Evolutionary conservation across 352 stramenopile species (phyloP), one percentile per base, ranked within the genome.

Genomic region (Globisporangium paddicum): DNA sequence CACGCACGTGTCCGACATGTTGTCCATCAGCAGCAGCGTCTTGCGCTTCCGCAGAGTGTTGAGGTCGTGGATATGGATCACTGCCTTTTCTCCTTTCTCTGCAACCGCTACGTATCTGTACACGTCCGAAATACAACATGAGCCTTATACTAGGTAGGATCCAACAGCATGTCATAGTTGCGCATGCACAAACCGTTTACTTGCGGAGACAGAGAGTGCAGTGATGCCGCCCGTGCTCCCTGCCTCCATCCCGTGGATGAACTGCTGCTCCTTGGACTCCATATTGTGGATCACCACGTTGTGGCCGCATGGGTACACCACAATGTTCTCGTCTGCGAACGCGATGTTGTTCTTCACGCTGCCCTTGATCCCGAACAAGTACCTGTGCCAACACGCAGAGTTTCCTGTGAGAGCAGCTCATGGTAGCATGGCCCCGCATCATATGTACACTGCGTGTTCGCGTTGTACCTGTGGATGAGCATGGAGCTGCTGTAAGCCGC

Each of bases 41-140:
- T 97, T 97, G 13, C 87, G 81, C 11, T 81, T 75, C 13, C 89
- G 84, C 21, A 97, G 58, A 7, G 86, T 96, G 32, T 77, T 80
- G 35, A 93, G 71, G 64, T 98, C 93, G 70, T 97, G 93, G 54
- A 98, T 92, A 60, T 92, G 90, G 23, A 98, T 74, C 1, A 95
- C 73, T 1, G 78, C 83, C 41, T 77, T 79, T 35, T 96, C 86
- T 11, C 71, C 72, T 34, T 83, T 81, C 66, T 98, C 94, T 0
- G 89, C 91, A 14, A 98, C 81, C 8, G 90, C 92, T 10, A 98
- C 75, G 41, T 94, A 91, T 49, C 75, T 78, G 21, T n/a, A n/a
- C n/a, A 26, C 19, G 16, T 3, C 5, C 25, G 19, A 16, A 25
- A 26, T 42, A 14, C 16, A 16, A n/a, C n/a, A n/a, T n/a, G n/a